Evolutionary conservation across 495 filamentous ascomycete genomes (phyloP).

Genomic region (Daldinia caldariorum): DNA sequence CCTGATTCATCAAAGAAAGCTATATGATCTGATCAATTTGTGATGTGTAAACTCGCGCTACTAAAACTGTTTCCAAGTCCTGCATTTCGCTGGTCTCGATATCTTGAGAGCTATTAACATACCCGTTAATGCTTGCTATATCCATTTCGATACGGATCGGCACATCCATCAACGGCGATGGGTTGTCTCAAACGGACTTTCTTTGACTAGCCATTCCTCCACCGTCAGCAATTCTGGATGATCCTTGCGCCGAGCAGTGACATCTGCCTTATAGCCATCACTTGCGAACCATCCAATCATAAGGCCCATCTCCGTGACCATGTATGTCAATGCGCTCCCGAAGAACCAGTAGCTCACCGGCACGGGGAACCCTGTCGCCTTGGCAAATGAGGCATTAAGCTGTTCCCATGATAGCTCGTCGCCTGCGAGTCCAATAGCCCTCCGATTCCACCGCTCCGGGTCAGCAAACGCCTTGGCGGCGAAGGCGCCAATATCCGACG

Average conservation of each 20-base stretch:
- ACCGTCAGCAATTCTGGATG: slow-evolving; percentile 54
- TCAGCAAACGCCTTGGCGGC: slow-evolving; percentile 66
- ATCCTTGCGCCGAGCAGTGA: slow-evolving; percentile 50
- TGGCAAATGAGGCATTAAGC: slow-evolving; percentile 50
- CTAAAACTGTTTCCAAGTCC: not conserved
- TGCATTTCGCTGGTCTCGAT: not conserved
- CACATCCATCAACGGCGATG: slow-evolving; percentile 10
- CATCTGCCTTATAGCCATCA: slow-evolving; percentile 57
- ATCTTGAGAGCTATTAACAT: not conserved
- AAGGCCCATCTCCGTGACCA: slow-evolving; percentile 52
- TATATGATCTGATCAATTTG: not conserved
- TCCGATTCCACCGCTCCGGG: slow-evolving; percentile 50
- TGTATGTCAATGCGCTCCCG: slow-evolving; percentile 51
- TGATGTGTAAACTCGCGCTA: not conserved
- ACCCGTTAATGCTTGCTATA: not conserved
- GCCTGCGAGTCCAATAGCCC: slow-evolving; percentile 56
- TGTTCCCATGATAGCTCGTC: slow-evolving; percentile 58
- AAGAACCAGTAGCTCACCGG: slow-evolving; percentile 53
- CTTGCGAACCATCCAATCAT: slow-evolving; percentile 61
- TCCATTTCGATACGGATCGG: not conserved
- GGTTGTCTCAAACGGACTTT: slow-evolving; percentile 51
- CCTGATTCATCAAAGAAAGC: not conserved
- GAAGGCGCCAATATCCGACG: slow-evolving; percentile 71
- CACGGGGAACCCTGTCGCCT: slow-evolving; percentile 51
- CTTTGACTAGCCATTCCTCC: slow-evolving; percentile 52